Evolutionary conservation across 805 yeast genomes (phyloP).

Genomic region (Candida sonorensis): DNA sequence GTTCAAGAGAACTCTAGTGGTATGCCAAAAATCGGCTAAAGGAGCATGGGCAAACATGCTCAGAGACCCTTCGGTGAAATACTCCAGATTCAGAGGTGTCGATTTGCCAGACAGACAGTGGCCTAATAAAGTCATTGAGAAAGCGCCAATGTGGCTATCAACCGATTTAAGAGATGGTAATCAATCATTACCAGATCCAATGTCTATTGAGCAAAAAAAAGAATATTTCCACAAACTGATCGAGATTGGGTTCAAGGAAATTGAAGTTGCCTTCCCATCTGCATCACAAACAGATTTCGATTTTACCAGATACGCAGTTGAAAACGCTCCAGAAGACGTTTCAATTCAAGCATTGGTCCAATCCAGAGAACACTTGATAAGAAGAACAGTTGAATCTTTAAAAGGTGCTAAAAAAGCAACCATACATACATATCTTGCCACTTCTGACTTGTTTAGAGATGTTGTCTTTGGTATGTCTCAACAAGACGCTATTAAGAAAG

Average conservation of each 20-base stretch:
- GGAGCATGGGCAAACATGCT: constrained; percentile 45
- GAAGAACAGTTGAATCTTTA: constrained; percentile 64
- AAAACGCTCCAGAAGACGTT: constrained; percentile 70
- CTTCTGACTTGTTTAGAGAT: constrained; percentile 67
- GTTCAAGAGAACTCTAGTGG: constrained; percentile 24
- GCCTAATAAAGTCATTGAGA: constrained; percentile 54
- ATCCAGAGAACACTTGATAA: constrained; percentile 67
- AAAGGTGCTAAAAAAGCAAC: constrained; percentile 73
- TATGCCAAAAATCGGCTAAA: constrained; percentile 22
- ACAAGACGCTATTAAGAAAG: constrained; percentile 51
- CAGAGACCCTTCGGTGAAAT: constrained; percentile 60
- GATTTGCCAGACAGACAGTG: constrained; percentile 58
- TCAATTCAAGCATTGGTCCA: constrained; percentile 71
- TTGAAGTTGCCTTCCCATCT: constrained; percentile 77
- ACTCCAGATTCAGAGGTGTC: constrained; percentile 48
- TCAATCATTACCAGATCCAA: constrained; percentile 81
- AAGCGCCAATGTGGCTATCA: constrained; percentile 77
- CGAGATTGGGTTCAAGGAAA: constrained; percentile 74
- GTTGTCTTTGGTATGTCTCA: constrained; percentile 62
- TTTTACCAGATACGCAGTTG: constrained; percentile 69
- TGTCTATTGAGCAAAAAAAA: constrained; percentile 75
- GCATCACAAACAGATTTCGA: constrained; percentile 79
- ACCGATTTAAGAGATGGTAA: constrained; percentile 83
- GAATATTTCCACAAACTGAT: constrained; percentile 61
- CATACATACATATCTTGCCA: constrained; percentile 69